phyloP scores from a whole-genome alignment of 2,329 filamentous ascomycete genomes.

The Sporothrix inflata region DNA sequence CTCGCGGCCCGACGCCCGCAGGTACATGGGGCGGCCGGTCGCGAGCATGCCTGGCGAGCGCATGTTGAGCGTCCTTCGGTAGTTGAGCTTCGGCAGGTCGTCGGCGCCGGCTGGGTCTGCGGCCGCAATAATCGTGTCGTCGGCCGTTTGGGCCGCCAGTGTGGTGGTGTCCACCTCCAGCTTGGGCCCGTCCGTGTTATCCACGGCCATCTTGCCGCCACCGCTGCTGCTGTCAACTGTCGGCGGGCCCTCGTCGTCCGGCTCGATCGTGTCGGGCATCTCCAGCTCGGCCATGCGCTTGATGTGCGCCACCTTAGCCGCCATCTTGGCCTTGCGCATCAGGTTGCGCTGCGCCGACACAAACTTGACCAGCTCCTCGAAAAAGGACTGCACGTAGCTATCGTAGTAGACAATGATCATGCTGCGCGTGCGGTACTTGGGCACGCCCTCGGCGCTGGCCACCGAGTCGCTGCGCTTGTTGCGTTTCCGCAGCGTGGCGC shows the following conservation, averaged over 20 bases:
- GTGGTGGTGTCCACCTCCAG: background rate
- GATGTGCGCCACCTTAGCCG: conserved; percentile 71
- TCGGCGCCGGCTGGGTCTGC: conserved; percentile 32
- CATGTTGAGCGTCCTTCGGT: conserved; percentile 46
- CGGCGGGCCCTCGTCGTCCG: conserved; percentile 40
- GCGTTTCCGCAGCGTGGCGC: conserved; percentile 54
- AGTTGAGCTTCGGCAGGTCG: conserved; percentile 43
- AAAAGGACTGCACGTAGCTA: conserved; percentile 78
- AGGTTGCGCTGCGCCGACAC: conserved; percentile 80
- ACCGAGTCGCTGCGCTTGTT: conserved; percentile 55
- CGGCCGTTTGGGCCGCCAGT: background rate
- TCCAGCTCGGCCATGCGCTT: conserved; percentile 63
- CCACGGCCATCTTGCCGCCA: background rate
- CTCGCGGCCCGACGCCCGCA: conserved; percentile 34
- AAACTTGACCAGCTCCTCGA: conserved; percentile 80
- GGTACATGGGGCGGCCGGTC: conserved; percentile 36
- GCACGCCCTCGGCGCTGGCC: conserved; percentile 52
- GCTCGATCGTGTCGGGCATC: conserved; percentile 54
- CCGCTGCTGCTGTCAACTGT: background rate
- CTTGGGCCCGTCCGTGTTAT: background rate
- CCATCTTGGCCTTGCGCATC: conserved; percentile 86
- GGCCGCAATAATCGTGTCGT: background rate
- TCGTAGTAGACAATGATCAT: conserved; percentile 94
- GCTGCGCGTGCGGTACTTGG: conserved; percentile 68
- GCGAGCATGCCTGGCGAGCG: conserved; percentile 39